phyloP scores from a whole-genome alignment of 495 filamentous ascomycete species.

The Annulohypoxylon moriforme region DNA sequence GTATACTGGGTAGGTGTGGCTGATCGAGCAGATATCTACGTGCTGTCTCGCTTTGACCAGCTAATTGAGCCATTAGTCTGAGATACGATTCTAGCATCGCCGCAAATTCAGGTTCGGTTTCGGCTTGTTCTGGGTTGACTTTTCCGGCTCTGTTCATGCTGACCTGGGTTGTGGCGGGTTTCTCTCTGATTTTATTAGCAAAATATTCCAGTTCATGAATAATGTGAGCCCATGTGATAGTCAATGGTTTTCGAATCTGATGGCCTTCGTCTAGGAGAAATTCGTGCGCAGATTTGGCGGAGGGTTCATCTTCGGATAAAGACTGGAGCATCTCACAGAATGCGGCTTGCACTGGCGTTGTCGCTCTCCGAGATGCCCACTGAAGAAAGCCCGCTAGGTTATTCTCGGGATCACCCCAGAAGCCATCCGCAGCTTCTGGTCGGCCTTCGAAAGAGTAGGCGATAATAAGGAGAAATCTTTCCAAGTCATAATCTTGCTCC shows the following conservation, averaged over 20 bases:
- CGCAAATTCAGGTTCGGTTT: conserved; percentile 85
- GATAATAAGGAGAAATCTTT: conserved; percentile 91
- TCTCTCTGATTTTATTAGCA: conserved; percentile 73
- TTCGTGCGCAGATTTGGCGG: conserved; percentile 81
- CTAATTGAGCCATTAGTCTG: conserved; percentile 83
- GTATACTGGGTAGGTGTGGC: conserved; percentile 68
- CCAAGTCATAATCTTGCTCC: conserved; percentile 83
- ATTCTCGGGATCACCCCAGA: conserved; percentile 89
- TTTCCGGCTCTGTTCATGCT: conserved; percentile 69
- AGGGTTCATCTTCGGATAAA: conserved; percentile 81
- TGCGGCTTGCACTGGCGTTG: conserved; percentile 90
- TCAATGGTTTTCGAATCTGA: conserved; percentile 78
- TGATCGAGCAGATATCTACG: conserved; percentile 76
- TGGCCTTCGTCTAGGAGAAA: conserved; percentile 90
- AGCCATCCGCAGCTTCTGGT: conserved; percentile 82
- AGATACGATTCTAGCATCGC: conserved; percentile 96
- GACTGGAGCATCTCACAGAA: conserved; percentile 96
- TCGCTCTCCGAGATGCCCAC: conserved; percentile 92
- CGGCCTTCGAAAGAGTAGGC: conserved; percentile 89
- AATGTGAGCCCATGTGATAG: conserved; percentile 91
- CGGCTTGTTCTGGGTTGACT: conserved; percentile 60
- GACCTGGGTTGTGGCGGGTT: conserved; percentile 65
- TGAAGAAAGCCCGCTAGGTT: conserved; percentile 93
- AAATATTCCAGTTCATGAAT: conserved; percentile 87
- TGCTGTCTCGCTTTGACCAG: conserved; percentile 72